A percentile compares a stretch with the other conserved stretches of the same genome.
phyloP scores from a whole-genome alignment of 331 rosid genomes.

The Pyrus hybrid region DNA sequence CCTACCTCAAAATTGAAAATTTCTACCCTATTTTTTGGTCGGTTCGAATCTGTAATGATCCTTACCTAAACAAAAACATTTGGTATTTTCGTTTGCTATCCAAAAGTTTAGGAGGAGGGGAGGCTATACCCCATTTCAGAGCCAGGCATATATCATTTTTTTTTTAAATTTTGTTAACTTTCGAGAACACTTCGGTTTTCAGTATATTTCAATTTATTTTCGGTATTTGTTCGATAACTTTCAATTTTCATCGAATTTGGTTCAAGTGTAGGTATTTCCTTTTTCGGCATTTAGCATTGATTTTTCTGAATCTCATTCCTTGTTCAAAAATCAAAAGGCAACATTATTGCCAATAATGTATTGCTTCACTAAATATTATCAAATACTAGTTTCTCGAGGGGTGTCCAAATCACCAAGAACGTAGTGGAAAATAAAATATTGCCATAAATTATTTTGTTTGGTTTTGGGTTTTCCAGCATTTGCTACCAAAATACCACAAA shows the following conservation, averaged over 20 bases:
- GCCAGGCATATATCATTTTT: too few species aligned
- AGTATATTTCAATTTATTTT: too few species aligned
- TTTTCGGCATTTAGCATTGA: not conserved
- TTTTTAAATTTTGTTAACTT: too few species aligned
- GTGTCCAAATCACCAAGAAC: not conserved
- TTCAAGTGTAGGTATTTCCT: too few species aligned
- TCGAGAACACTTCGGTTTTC: too few species aligned
- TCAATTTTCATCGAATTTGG: too few species aligned
- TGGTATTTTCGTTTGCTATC: too few species aligned
- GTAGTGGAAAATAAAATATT: not conserved
- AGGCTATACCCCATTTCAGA: too few species aligned
- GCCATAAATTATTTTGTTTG: not conserved
- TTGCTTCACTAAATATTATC: not conserved
- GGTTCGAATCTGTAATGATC: not conserved
- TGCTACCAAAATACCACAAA: not conserved
- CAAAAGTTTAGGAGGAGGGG: too few species aligned
- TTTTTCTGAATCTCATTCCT: not conserved
- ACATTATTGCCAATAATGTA: not conserved
- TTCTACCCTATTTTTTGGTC: not conserved
- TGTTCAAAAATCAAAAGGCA: not conserved
- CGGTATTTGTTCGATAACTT: too few species aligned
- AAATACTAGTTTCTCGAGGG: not conserved
- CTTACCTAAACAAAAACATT: not conserved
- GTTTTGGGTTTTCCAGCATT: not conserved
- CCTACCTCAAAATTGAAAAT: not conserved